Conservation (phyloP, 2,329 filamentous ascomycete genomes). For the Dactylella cylindrospora region DNA sequence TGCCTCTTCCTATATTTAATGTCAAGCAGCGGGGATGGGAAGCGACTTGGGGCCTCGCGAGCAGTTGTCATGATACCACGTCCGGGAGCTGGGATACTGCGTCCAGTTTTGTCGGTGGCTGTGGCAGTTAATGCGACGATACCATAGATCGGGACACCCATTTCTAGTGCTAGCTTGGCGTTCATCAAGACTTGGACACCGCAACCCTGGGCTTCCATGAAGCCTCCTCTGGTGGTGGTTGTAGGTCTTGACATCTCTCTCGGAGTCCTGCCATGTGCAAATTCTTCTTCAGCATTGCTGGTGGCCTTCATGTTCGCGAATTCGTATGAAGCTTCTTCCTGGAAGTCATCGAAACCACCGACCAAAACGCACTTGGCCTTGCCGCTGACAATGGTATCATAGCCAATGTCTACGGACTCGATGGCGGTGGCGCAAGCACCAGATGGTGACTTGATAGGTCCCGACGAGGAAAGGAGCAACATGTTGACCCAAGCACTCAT, state of each 20-base stretch:
- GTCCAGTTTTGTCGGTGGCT: conserved; percentile 97
- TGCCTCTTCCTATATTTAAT: conserved; percentile 97
- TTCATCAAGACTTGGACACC: conserved; percentile 99
- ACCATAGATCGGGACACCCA: conserved; percentile 98
- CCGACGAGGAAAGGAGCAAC: conserved; percentile 93
- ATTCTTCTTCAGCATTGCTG: conserved; percentile 95
- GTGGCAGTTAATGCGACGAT: conserved; percentile 90
- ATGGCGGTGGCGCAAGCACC: conserved; percentile 96
- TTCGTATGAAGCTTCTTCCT: conserved; percentile 98
- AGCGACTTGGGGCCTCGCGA: conserved; percentile 84
- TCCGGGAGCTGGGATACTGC: conserved; percentile 92
- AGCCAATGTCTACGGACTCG: conserved; percentile 95
- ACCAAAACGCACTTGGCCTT: conserved; percentile 97
- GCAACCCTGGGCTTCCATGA: conserved; percentile 99
- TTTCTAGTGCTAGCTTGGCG: conserved; percentile 89
- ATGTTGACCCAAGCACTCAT: conserved; percentile 99
- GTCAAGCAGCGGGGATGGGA: conserved; percentile 91
- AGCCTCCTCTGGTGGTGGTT: conserved; percentile 93
- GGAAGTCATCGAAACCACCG: conserved; percentile 98
- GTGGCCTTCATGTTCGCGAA: conserved; percentile 99
- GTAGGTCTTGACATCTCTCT: conserved; percentile 97
- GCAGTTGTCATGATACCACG: conserved; percentile 96
- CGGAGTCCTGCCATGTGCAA: conserved; percentile 90
- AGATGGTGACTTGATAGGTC: conserved; percentile 97
- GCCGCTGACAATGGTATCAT: conserved; percentile 96